These are phyloP conservation scores for Leccinum solheimii DNA, from an alignment of 1,284 basidiomycete genomes.

Conservation along the genomic window DNA sequence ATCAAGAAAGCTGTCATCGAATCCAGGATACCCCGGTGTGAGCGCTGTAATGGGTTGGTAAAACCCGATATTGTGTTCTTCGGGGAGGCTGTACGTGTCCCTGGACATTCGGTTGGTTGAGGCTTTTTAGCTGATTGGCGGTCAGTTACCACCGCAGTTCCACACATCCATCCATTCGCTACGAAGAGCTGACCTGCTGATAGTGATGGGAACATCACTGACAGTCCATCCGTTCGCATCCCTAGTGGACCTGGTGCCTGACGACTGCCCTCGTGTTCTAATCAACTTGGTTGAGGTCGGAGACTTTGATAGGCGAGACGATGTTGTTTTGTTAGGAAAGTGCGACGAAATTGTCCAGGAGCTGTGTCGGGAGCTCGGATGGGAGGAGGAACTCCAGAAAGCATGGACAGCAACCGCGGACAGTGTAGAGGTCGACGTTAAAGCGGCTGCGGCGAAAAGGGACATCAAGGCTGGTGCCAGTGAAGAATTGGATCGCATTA, in stretches of 20 bases:
- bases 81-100: constrained; percentile 67
- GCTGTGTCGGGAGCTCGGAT: constrained; percentile 64
- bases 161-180: constrained; percentile 48
- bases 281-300: constrained; percentile 72
- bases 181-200: constrained; percentile 76
- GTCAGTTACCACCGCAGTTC: constrained; percentile 62
- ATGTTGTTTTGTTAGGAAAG: constrained; percentile 63
- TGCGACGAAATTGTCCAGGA: constrained; percentile 65
- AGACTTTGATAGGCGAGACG: constrained; percentile 51
- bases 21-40: constrained; percentile 61
- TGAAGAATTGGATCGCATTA: constrained; percentile 38
- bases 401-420: constrained; percentile 55
- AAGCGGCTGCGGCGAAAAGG: constrained; percentile 9
- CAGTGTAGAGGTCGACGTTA: constrained; percentile 24
- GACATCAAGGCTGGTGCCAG: constrained; percentile 20
- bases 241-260: constrained; percentile 51
- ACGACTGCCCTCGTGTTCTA: constrained; percentile 54
- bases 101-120: neutral
- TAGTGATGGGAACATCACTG: constrained; percentile 92
- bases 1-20: constrained; percentile 61
- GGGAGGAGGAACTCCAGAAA: constrained; percentile 61
- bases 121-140: constrained; percentile 6
- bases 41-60: constrained; percentile 67
- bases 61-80: constrained; percentile 98
- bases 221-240: constrained; percentile 78